Evolutionary conservation across 129 eudicot genomes (phyloP).

Genomic region (Erigeron canadensis): DNA sequence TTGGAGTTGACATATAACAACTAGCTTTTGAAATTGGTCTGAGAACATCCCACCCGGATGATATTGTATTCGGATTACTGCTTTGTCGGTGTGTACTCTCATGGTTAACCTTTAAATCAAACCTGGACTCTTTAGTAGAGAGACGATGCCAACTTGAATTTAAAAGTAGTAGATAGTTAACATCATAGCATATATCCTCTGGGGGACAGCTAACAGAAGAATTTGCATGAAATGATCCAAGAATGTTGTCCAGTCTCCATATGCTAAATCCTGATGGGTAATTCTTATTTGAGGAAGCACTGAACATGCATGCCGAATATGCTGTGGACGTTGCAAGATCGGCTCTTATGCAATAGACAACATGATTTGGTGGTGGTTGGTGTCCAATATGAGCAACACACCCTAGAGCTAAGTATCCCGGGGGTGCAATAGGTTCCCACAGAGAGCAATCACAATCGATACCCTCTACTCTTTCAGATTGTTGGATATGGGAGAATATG

Average conservation of each 20-base stretch:
- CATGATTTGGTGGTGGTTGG: slow-evolving; percentile 88
- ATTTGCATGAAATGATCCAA: slow-evolving; percentile 84
- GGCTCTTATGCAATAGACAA: slow-evolving; percentile 79
- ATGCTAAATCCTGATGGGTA: slow-evolving; percentile 83
- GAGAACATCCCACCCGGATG: slow-evolving; percentile 80
- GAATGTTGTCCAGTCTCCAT: slow-evolving; percentile 82
- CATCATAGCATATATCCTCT: slow-evolving; percentile 59
- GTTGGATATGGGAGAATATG: slow-evolving; percentile 57
- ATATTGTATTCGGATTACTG: slow-evolving; percentile 43
- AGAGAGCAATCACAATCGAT: slow-evolving; percentile 67
- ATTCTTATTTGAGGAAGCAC: slow-evolving; percentile 41
- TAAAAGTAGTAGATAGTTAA: slow-evolving; percentile 68
- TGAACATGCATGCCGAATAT: slow-evolving; percentile 73
- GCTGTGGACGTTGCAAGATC: slow-evolving; percentile 89
- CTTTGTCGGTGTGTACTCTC: slow-evolving; percentile 40
- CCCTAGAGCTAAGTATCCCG: slow-evolving; percentile 85
- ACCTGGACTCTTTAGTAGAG: slow-evolving; percentile 42
- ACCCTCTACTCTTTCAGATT: slow-evolving; percentile 41
- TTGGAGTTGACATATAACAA: slow-evolving; percentile 74
- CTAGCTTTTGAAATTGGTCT: slow-evolving; percentile 64
- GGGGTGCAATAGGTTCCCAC: slow-evolving; percentile 92
- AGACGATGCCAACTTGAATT: slow-evolving; percentile 54
- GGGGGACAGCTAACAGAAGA: slow-evolving; percentile 53
- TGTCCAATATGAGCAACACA: slow-evolving; percentile 80
- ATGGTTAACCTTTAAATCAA: slow-evolving; percentile 32